These are phyloP conservation scores for Setaria viridis DNA, from an alignment of 202 grass and related monocot species.

Conservation along the genomic window DNA sequence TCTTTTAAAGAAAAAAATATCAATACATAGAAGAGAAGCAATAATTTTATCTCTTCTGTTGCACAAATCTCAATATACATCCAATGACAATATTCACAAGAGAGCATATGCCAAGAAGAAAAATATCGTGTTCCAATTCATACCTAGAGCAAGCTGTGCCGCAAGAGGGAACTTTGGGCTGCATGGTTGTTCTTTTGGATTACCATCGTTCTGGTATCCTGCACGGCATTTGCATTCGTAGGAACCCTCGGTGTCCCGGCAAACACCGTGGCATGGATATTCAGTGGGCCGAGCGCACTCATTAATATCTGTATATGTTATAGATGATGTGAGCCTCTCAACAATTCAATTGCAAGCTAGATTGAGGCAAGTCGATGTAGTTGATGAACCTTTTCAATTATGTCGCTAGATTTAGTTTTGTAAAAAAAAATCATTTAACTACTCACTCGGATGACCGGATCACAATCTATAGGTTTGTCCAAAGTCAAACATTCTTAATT, in stretches of 20 bases:
- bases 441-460: not conserved
- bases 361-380: not conserved
- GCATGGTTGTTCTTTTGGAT: constrained; percentile 15
- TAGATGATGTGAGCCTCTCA: not conserved
- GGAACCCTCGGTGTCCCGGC: constrained; percentile 30
- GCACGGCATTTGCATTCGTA: constrained; percentile 37
- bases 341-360: not conserved
- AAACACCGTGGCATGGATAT: constrained; percentile 40
- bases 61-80: not conserved
- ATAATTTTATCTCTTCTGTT: not conserved
- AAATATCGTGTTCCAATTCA: not conserved
- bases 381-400: not conserved
- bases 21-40: not conserved
- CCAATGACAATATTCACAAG: not conserved
- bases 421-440: not conserved
- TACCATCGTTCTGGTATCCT: not conserved
- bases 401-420: not conserved
- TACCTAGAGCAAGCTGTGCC: not conserved
- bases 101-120: not conserved
- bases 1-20: not conserved
- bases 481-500: not conserved
- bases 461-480: not conserved
- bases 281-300: constrained; percentile 2
- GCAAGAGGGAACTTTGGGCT: not conserved
- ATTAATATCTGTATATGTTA: constrained; percentile 46